A percentile compares a stretch with the other conserved stretches of the same genome.
Conservation (phyloP, 148 eudicot genomes). For the Rhododendron mucronatum region DNA sequence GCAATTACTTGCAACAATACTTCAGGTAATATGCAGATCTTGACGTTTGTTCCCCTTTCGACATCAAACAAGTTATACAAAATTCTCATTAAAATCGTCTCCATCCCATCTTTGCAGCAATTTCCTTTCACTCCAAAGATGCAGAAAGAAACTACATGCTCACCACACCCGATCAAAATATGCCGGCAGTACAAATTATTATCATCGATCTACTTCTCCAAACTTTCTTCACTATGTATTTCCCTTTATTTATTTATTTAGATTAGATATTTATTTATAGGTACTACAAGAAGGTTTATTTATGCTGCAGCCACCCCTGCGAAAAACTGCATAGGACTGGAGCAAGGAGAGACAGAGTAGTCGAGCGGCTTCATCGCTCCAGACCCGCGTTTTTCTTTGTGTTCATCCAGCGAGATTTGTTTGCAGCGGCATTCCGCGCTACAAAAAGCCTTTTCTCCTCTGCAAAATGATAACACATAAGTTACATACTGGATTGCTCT, state of each 20-base stretch:
- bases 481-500: neutral
- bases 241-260: conserved; percentile 4
- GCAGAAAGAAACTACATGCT: conserved; percentile 9
- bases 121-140: neutral
- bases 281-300: neutral
- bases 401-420: conserved; percentile 34
- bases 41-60: neutral
- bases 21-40: neutral
- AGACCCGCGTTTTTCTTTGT: conserved; percentile 27
- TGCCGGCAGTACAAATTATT: neutral
- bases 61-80: neutral
- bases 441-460: conserved; percentile 53
- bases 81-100: neutral
- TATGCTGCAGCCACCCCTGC: conserved; percentile 35
- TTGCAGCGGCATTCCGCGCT: conserved; percentile 40
- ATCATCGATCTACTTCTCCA: neutral
- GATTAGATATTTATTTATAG: neutral
- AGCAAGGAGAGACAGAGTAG: conserved; percentile 33
- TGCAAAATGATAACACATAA: conserved; percentile 7
- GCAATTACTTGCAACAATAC: neutral
- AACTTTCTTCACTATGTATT: conserved; percentile 1
- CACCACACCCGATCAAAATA: conserved; percentile 6
- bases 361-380: conserved; percentile 23
- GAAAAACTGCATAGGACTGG: conserved; percentile 34
- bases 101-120: neutral